phyloP scores from a whole-genome alignment of 495 filamentous ascomycete genomes.

The Daldinia vernicosa region DNA sequence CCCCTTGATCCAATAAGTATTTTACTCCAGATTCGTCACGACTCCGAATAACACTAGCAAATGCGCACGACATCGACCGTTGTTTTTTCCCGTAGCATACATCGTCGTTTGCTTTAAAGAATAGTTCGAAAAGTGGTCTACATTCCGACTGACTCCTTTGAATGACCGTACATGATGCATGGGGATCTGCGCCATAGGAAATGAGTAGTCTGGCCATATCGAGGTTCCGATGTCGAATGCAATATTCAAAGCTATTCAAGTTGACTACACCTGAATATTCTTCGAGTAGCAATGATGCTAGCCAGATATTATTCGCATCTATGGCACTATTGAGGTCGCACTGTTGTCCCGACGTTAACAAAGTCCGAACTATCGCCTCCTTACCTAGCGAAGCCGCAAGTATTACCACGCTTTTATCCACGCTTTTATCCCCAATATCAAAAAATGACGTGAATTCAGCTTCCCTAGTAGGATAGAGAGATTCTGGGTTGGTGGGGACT shows the following conservation, averaged over 20 bases:
- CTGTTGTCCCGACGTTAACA: background rate
- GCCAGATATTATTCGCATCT: background rate
- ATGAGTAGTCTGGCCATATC: background rate
- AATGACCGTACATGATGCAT: background rate
- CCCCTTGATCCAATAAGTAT: background rate
- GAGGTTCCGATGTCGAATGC: background rate
- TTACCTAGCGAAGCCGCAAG: background rate
- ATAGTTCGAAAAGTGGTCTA: background rate
- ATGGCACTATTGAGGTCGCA: fast-evolving
- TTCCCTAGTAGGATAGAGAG: background rate
- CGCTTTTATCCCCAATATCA: no score
- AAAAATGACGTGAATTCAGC: no score
- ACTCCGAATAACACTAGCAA: background rate
- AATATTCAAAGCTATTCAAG: background rate
- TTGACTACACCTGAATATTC: background rate
- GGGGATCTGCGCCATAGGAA: background rate
- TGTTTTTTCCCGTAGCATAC: background rate
- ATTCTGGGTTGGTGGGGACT: background rate
- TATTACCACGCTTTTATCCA: no score
- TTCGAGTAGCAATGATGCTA: background rate
- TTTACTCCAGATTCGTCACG: background rate
- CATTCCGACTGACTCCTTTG: background rate
- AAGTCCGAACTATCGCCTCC: background rate
- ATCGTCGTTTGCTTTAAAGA: background rate
- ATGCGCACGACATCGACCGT: background rate